phyloP scores from a whole-genome alignment of 2,329 filamentous ascomycete genomes.

The Keithomyces neogunnii region DNA sequence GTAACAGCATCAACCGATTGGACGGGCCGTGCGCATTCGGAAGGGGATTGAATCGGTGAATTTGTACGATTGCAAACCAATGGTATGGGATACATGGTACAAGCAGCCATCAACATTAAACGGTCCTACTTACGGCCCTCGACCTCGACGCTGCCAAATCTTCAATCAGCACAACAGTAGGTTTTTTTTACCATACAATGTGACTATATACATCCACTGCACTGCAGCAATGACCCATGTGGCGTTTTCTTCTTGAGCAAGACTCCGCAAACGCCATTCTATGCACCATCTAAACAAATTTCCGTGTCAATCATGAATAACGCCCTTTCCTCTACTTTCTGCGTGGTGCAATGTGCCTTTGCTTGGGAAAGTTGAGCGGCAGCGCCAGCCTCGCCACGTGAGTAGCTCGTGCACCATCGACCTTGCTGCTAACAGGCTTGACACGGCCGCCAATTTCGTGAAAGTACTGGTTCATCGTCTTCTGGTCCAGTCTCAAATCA shows the following conservation, averaged over 20 bases:
- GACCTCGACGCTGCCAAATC: no score
- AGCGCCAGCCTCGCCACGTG: constrained; percentile 63
- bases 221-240: background rate
- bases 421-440: constrained; percentile 50
- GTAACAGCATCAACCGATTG: background rate
- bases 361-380: constrained; percentile 76
- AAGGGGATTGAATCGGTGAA: background rate
- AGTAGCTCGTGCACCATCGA: constrained; percentile 42
- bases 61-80: no score
- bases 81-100: no score
- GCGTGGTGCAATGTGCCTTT: constrained; percentile 27
- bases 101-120: no score
- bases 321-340: constrained; percentile 6
- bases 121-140: no score
- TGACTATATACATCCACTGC: background rate
- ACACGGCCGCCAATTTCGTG: constrained; percentile 66
- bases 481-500: constrained; percentile 65
- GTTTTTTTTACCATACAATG: background rate
- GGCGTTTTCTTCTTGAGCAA: background rate
- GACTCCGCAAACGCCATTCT: constrained; percentile 6
- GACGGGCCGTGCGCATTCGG: background rate
- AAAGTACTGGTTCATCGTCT: constrained; percentile 64
- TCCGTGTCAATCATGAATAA: background rate
- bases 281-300: constrained; percentile 5
- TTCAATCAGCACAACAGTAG: background rate